Evolutionary conservation across 805 yeast species (phyloP).

Genomic region (Sugiyamaella chiloensis): DNA sequence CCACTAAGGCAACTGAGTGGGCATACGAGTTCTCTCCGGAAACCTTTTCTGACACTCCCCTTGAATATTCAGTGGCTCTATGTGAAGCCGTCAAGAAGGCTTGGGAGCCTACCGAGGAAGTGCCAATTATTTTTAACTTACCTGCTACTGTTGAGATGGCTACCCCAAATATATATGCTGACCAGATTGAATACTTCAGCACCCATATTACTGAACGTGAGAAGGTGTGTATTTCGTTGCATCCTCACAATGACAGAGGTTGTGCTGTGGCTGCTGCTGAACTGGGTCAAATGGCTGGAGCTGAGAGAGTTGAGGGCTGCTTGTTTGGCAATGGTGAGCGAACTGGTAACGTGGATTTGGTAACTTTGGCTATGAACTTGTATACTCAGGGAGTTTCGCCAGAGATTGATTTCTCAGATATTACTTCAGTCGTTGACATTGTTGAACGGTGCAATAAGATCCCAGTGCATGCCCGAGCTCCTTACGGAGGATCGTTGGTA

Average conservation of each 20-base stretch:
- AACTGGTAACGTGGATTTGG: conserved; percentile 82
- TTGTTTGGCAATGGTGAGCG: conserved; percentile 84
- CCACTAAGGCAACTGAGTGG: conserved; percentile 57
- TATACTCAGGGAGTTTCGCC: conserved; percentile 79
- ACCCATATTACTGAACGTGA: conserved; percentile 62
- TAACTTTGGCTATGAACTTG: conserved; percentile 70
- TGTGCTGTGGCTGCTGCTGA: conserved; percentile 90
- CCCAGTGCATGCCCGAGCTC: conserved; percentile 74
- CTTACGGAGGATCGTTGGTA: conserved; percentile 78
- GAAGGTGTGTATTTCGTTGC: conserved; percentile 69
- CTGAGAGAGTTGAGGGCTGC: conserved; percentile 86
- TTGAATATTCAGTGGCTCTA: conserved; percentile 59
- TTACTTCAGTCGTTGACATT: conserved; percentile 61
- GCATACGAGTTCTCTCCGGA: conserved; percentile 78
- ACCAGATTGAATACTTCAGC: conserved; percentile 73
- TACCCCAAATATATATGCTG: conserved; percentile 80
- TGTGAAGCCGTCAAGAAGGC: conserved; percentile 74
- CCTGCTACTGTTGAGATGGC: conserved; percentile 86
- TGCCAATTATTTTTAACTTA: conserved; percentile 72
- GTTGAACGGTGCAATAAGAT: conserved; percentile 80
- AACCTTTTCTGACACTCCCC: conserved; percentile 67
- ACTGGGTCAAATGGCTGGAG: conserved; percentile 78
- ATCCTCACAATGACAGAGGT: conserved; percentile 83
- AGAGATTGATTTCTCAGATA: conserved; percentile 65
- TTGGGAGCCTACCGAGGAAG: conserved; percentile 64